Evolutionary conservation across 2,329 filamentous ascomycete species (phyloP), one percentile per base, ranked within the genome.

Genomic region (Cyphellophora europaea): DNA sequence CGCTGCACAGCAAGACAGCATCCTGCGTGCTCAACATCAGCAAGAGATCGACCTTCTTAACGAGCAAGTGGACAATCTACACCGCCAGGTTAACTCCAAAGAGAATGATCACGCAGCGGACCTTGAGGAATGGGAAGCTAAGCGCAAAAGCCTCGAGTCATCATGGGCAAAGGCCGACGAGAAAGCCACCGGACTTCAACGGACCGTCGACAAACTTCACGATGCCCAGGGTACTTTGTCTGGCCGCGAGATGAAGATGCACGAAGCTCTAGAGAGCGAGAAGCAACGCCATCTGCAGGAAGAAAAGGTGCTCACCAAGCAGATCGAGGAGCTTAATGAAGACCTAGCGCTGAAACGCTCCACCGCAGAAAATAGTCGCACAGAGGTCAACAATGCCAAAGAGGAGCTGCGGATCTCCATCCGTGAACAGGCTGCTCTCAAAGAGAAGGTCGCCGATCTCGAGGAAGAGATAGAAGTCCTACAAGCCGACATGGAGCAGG

Each of bases 381-480:
- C 67, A 34, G 81, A 88, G 49, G 60, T 87, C 3, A 74, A 79
- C 2, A 60, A 65, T 5, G 70, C 78, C 6, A 74, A 73, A 35
- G 81, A 87, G 44, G 77, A 86, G 37, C 66, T 87, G 6, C 74
- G 81, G n/a, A 66, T 79, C 32, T 72, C 73, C 16, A 74, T 78
- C 44, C 67, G 79, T 14, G 75, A 79, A 44, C 70, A 75, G 51
- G 71, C 76, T 44, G 54, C 67, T 1, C 66, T 83, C 40, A 65
- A 66, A 32, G 78, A 82, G 45, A 84, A 77, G 53, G 65, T 78
- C 2, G 73, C 81, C 38, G 69, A 70, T 5, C 56, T 88, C 13
- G 80, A 88, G 52, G 82, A 87, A 45, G 82, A 87, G 53, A 67
- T 86, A n/a, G 77, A 84, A 35, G 73, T 84, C 17, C 59, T 88